phyloP scores from a whole-genome alignment of 805 yeast species.

The Blastobotrys parvus region DNA sequence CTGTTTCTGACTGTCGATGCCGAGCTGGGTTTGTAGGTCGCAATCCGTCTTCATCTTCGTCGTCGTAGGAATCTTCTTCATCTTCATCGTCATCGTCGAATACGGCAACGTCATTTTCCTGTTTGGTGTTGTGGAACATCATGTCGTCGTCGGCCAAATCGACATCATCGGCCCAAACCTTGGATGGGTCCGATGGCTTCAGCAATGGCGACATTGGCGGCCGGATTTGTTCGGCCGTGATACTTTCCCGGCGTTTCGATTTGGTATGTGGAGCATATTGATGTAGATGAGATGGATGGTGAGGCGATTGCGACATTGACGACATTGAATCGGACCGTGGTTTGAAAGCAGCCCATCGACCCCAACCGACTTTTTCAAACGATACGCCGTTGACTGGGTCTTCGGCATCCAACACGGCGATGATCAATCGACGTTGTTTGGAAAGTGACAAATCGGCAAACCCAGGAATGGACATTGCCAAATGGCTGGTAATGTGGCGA shows the following conservation, averaged over 20 bases:
- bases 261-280: conserved; percentile 4
- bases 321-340: conserved; percentile 36
- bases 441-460: conserved; percentile 75
- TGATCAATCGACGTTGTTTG: conserved; percentile 82
- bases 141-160: conserved; percentile 26
- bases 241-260: conserved; percentile 18
- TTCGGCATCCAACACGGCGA: conserved; percentile 77
- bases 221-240: conserved; percentile 16
- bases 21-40: neutral
- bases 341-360: conserved; percentile 75
- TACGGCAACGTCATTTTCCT: conserved; percentile 11
- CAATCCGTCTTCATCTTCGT: conserved; percentile 25
- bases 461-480: conserved; percentile 65
- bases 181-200: conserved; percentile 23
- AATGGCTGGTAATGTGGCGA: conserved; percentile 75
- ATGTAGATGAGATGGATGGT: neutral
- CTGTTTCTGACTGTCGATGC: conserved; percentile 58
- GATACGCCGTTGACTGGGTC: conserved; percentile 41
- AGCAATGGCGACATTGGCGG: conserved; percentile 30
- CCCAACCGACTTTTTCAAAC: conserved; percentile 96
- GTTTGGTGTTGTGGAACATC: conserved; percentile 23
- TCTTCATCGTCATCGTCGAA: conserved; percentile 23
- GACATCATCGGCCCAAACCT: conserved; percentile 24
- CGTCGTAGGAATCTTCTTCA: conserved; percentile 28
- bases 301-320: conserved; percentile 22